Conservation (phyloP, 768 basidiomycete species). For the Boletus insuetus region DNA sequence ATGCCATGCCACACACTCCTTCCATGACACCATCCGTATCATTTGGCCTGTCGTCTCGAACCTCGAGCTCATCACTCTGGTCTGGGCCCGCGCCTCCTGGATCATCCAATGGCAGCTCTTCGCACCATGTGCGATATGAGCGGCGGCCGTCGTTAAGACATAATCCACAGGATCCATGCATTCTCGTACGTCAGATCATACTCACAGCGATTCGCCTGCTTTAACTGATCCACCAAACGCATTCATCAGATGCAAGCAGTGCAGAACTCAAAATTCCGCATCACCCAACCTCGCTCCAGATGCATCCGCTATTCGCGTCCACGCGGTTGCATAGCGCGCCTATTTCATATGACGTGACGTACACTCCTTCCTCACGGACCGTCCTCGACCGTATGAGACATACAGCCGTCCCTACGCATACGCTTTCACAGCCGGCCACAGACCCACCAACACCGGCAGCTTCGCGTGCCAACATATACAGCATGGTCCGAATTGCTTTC, state of each 20-base stretch:
- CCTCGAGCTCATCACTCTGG: conserved; percentile 49
- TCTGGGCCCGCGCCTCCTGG: conserved; percentile 38
- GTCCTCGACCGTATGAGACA: conserved; percentile 56
- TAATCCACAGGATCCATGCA: conserved; percentile 38
- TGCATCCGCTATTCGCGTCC: conserved; percentile 65
- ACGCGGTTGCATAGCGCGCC: conserved; percentile 19
- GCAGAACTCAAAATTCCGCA: conserved; percentile 22
- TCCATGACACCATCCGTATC: conserved; percentile 31
- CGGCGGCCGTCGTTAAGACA: conserved; percentile 47
- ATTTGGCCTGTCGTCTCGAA: conserved; percentile 44
- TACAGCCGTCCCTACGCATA: conserved; percentile 51
- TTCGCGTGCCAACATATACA: too few relatives aligned
- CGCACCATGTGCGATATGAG: conserved; percentile 38
- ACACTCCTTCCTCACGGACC: conserved; percentile 56
- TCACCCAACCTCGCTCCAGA: conserved; percentile 41
- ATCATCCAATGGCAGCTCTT: conserved; percentile 40
- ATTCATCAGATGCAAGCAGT: conserved; percentile 19
- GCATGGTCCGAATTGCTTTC: too few relatives aligned
- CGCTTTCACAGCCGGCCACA: too few relatives aligned
- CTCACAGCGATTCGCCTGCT: background rate
- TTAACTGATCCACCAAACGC: conserved; percentile 3
- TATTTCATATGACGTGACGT: conserved; percentile 48
- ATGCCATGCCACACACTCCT: conserved; percentile 30
- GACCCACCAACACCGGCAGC: too few relatives aligned
- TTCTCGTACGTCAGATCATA: conserved; percentile 37